phyloP scores from a whole-genome alignment of 2,329 filamentous ascomycete genomes.

The Cytospora piceae region DNA sequence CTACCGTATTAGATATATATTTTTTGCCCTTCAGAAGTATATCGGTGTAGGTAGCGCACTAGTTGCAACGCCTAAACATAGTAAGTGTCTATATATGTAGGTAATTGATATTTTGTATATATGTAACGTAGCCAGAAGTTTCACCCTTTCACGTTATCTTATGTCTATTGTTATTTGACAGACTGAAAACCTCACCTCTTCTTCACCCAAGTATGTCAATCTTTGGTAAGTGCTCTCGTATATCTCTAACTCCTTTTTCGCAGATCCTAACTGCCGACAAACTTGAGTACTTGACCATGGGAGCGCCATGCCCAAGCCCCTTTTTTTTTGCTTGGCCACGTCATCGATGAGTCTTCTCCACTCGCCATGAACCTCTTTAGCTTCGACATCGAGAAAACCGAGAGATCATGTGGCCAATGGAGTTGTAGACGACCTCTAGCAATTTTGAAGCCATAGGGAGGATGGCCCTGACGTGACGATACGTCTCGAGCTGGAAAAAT shows the following conservation, averaged over 20 bases:
- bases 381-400: not conserved
- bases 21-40: too few relatives aligned
- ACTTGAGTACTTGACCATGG: not conserved
- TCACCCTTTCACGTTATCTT: too few relatives aligned
- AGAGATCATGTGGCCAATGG: not conserved
- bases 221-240: too few relatives aligned
- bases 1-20: too few relatives aligned
- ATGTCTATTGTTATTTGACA: too few relatives aligned
- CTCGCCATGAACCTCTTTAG: not conserved
- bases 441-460: not conserved
- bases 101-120: too few relatives aligned
- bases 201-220: too few relatives aligned
- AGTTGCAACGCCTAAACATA: too few relatives aligned
- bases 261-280: not conserved
- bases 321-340: not conserved
- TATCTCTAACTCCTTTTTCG: not conserved
- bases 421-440: not conserved
- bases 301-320: not conserved
- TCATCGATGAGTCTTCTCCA: not conserved
- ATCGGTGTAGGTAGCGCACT: too few relatives aligned
- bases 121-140: too few relatives aligned
- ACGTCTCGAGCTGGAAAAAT: not conserved
- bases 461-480: not conserved
- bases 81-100: too few relatives aligned
- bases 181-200: too few relatives aligned